Percentiles rank a stretch among this genome's conserved stretches.
phyloP scores from a whole-genome alignment of 1,284 basidiomycete genomes.

The Boletus subluridellus region DNA sequence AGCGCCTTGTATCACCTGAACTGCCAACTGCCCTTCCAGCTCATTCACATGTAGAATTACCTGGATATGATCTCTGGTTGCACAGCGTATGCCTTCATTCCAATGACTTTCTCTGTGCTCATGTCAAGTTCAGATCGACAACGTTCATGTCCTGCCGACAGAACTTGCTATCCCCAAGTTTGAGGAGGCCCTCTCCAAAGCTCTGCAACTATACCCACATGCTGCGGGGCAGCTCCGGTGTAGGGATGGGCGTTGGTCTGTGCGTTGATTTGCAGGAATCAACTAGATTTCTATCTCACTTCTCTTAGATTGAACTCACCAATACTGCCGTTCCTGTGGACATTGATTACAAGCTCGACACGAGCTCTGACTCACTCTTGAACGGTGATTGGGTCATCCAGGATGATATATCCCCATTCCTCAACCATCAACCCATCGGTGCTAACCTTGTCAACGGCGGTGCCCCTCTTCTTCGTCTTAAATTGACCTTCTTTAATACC shows the following conservation, averaged over 20 bases:
- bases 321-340: conserved; percentile 20
- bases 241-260: conserved; percentile 27
- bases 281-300: conserved; percentile 1
- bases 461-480: conserved; percentile 29
- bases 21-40: conserved; percentile 14
- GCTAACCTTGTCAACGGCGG: conserved; percentile 14
- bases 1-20: conserved; percentile 18
- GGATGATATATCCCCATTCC: conserved; percentile 22
- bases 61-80: conserved; percentile 26
- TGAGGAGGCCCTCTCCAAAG: conserved; percentile 23
- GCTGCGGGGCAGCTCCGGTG: conserved; percentile 25
- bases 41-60: conserved; percentile 16
- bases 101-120: neutral
- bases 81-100: conserved; percentile 11
- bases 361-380: conserved; percentile 12
- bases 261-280: conserved; percentile 7
- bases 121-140: conserved; percentile 20
- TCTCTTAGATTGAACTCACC: conserved; percentile 25
- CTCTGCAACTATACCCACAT: conserved; percentile 29
- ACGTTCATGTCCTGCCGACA: conserved; percentile 29
- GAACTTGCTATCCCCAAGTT: conserved; percentile 25
- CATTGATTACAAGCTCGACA: conserved; percentile 7
- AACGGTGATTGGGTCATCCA: conserved; percentile 29
- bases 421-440: conserved; percentile 12
- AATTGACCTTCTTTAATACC: conserved; percentile 23